These are phyloP conservation scores for Vaccinium macrocarpon DNA, from an alignment of 148 eudicot species.

Conservation along the genomic window DNA sequence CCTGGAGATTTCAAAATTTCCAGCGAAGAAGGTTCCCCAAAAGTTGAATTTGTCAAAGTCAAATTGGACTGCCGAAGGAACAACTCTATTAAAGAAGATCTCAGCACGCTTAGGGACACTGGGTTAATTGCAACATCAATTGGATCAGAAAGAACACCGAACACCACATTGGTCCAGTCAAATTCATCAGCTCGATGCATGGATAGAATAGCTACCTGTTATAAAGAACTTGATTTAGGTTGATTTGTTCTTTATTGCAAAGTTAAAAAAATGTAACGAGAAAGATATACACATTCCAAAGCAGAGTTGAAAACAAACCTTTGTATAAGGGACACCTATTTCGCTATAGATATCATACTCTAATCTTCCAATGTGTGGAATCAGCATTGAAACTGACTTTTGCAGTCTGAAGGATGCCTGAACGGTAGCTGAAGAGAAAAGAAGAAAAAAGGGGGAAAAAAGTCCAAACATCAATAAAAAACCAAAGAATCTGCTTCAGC, in stretches of 20 bases:
- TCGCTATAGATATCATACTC: conserved; percentile 51
- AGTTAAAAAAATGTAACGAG: not conserved
- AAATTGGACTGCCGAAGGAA: conserved; percentile 43
- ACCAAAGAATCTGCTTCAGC: not conserved
- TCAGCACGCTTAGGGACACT: conserved; percentile 41
- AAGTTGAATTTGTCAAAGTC: conserved; percentile 42
- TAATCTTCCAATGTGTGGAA: conserved; percentile 40
- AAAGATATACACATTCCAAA: not conserved
- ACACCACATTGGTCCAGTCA: conserved; percentile 49
- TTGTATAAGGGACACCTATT: conserved; percentile 45
- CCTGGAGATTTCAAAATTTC: conserved; percentile 45
- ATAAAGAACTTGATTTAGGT: not conserved
- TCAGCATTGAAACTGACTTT: conserved; percentile 45
- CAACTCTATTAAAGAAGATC: conserved; percentile 42
- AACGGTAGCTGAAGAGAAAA: conserved; percentile 40
- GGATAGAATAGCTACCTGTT: conserved; percentile 51
- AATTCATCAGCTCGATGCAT: conserved; percentile 39
- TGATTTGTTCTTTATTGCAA: not conserved
- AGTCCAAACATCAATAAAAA: not conserved
- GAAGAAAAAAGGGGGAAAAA: not conserved
- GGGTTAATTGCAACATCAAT: conserved; percentile 28
- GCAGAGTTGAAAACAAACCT: conserved; percentile 34
- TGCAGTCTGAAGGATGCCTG: conserved; percentile 48
- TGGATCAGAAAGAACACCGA: conserved; percentile 54
- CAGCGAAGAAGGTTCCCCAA: conserved; percentile 49